Base-by-base conservation (phyloP, 768 basidiomycete species). In the Macrocybe gigantea region DNA sequence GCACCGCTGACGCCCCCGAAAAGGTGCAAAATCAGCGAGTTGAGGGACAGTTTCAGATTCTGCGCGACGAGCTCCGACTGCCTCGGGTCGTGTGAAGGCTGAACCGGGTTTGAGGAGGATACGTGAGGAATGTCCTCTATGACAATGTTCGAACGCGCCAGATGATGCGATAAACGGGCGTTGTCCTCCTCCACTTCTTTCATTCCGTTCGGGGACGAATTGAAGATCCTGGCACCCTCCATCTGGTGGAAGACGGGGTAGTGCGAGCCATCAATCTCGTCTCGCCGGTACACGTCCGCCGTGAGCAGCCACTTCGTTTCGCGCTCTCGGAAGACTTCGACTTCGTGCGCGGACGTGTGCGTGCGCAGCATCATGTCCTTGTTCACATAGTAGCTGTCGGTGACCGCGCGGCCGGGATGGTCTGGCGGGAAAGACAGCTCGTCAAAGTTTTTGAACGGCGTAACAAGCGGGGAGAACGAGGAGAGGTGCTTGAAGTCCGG, bases 171-270 rank as follows among this genome's bases (percentile, higher is more conserved):
- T 32, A 96, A 73, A 36, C 71, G 68, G 35, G 65, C 77, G 54
- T 92, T 97, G 58, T 93, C 82, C 53, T 80, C 79, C 44, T 80
- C 72, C 13, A 94, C 74, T 47, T 82, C 75, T 47, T 74, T 71
- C 69, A 86, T 70, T 0, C 78, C 79, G 7, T 69, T 58, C 36
- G 73, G 58, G 52, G 85, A 72, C 15, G 79, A 75, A 33, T 75
- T 66, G 62, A 93, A 91, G 47, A 97, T 82, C 32, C 82, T 71
- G 9, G 93, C 92, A 31, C 95, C 96, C 62, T 99, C 96, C 69
- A 96, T 91, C 68, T 99, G 96, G 67, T 99, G 96, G 62, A 99
- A 99, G 34, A 96, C 90, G 5, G 96, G 96, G 64, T 97, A 96
- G 62, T 99, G 96, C 7, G 88, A 89, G 9, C 80, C 78, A 69